These are phyloP conservation scores for Cercophora newfieldiana DNA, from an alignment of 495 filamentous ascomycete species.

Conservation along the genomic window DNA sequence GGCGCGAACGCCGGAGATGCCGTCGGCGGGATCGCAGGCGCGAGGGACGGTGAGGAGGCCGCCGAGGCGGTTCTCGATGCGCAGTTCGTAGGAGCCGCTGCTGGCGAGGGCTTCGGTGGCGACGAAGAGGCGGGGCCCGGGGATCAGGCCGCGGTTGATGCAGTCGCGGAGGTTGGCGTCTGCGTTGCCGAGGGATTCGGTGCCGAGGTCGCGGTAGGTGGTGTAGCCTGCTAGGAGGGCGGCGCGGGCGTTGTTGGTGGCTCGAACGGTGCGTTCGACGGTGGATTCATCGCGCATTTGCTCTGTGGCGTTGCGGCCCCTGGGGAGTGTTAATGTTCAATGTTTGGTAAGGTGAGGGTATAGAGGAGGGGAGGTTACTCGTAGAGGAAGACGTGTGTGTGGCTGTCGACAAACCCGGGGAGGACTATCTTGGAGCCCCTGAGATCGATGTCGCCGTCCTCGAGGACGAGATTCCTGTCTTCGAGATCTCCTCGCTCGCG, in stretches of 20 bases:
- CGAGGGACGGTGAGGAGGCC: conserved; percentile 34
- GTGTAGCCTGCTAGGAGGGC: conserved; percentile 56
- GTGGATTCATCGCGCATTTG: conserved; percentile 54
- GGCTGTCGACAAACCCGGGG: conserved; percentile 54
- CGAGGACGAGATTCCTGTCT: not conserved
- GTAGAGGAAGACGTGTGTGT: conserved; percentile 57
- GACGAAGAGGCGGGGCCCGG: conserved; percentile 54
- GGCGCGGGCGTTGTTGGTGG: conserved; percentile 49
- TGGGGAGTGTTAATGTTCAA: not conserved
- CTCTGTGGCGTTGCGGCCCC: conserved; percentile 39
- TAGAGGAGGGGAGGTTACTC: conserved; percentile 34
- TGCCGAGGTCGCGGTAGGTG: conserved; percentile 57
- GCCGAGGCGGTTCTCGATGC: conserved; percentile 42
- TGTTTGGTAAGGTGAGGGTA: not conserved
- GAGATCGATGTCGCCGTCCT: conserved; percentile 43
- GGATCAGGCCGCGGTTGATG: conserved; percentile 52
- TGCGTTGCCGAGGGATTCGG: conserved; percentile 46
- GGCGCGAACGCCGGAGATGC: conserved; percentile 42
- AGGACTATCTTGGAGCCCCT: conserved; percentile 47
- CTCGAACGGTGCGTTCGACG: conserved; percentile 51
- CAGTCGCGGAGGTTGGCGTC: conserved; percentile 47
- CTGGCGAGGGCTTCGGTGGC: conserved; percentile 51
- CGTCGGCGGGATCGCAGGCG: conserved; percentile 48
- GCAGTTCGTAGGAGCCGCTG: conserved; percentile 49
- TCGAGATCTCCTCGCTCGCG: conserved; percentile 28